Evolutionary conservation across 129 eudicot species (phyloP), one percentile per base, ranked within the genome.

Genomic region (Escallonia rubra): DNA sequence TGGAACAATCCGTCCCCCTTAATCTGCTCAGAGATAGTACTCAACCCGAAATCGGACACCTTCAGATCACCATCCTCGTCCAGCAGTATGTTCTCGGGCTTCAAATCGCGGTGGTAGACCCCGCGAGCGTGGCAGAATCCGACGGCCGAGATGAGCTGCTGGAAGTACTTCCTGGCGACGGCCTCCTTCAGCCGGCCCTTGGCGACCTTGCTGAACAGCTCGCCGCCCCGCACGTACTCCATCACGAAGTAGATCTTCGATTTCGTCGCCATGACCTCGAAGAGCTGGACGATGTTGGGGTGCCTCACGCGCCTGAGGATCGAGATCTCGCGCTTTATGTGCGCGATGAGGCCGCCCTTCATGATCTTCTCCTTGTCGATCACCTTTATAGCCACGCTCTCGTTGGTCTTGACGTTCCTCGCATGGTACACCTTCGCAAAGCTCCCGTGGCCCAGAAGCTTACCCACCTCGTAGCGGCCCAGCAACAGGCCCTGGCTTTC

Each of bases 181-280:
- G 81, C 90, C 71, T 87, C 95, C 56, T 81, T 87, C 10, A 87
- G 79, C 59, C 95, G 66, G 12, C 95, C 95, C 62, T 87, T 87
- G 47, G 95, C 87, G 8, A 87, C 90, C 65, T 87, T 78, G 64
- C 77, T 84, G 61, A 87, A 87, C 41, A 87, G 81, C 74, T 87
- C 95, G 11, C 95, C 95, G 41, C 95, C 95, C 41, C 69, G 81
- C 9, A 87, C 95, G 41, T 87, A 87, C 64, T 87, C 95, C 95
- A 87, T 87, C 2, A 87, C 83, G 57, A 87, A 87, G 51, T 64
- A 87, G 12, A 87, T 87, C 49, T 87, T 87, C 7, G 87, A 40
- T 69, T 87, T 87, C 0, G 95, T 87, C n/a, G 95, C 95, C 95
- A 87, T 87, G n/a, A 87, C 95, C 80, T 87, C 95, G 52, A 83